Evolutionary conservation across 2,329 filamentous ascomycete genomes (phyloP), one percentile per base, ranked within the genome.

Genomic region (Colletotrichum filicis): DNA sequence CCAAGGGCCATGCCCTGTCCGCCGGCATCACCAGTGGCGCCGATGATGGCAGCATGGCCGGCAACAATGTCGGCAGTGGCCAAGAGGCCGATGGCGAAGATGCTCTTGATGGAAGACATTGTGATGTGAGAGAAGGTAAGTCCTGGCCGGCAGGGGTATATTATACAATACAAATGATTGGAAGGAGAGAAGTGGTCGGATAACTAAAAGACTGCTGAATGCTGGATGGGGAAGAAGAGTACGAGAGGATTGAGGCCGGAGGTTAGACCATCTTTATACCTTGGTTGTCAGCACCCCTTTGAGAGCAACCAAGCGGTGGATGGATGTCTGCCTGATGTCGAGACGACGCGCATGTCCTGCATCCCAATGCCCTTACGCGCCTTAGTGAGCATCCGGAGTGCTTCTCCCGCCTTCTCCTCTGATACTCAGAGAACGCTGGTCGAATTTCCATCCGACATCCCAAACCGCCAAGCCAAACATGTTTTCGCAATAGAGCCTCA

Each of bases 11-110:
- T 86, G 77, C 90, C 90, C 22, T 82, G 82, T 74, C 90, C 90
- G 62, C 90, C 90, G 32, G 84, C 84, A 76, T 92, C 84, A 71
- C 90, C 91, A 52, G 85, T 85, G 37, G 91, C 91, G 60, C 81
- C 81, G 77, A 87, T 86, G 81, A 93, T 91, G 76, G 87, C 90
- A 73, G 86, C 86, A 84, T 93, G 91, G 78, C 87, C 89, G 75
- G 89, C 85, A 75, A 88, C 90, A 65, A 92, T 85, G 75, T 87
- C 83, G 77, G 86, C 86, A 74, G 86, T 82, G 76, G 88, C 84
- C 78, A 91, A 80, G 81, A 90, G 83, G 78, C 85, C 82, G 78
- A 89, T 80, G 75, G 82, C 74, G 73, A 85, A 32, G 72, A 81
- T 56, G 62, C 75, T 75, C 75, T 81, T 83, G 78, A 80, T 71